These are phyloP conservation scores for Paracoccidioides lutzii DNA, from an alignment of 2,329 filamentous ascomycete species.

Conservation along the genomic window DNA sequence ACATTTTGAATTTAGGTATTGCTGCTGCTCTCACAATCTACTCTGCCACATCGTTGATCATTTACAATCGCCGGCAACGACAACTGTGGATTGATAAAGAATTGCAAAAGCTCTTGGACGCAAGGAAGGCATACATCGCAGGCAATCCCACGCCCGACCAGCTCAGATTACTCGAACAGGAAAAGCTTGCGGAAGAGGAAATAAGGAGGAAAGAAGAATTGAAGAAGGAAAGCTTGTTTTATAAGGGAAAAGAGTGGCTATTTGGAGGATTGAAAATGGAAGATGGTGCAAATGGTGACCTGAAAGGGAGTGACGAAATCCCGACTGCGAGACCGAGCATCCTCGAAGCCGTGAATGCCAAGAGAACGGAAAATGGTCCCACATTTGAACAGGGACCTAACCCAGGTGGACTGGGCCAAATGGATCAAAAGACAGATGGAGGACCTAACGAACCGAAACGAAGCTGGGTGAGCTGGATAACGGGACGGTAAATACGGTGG, in stretches of 20 bases:
- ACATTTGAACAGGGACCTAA: background rate
- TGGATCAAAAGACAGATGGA: background rate
- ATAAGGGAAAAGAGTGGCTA: slow-evolving; percentile 26
- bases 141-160: slow-evolving; percentile 30
- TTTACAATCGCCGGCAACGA: slow-evolving; percentile 54
- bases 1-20: slow-evolving; percentile 35
- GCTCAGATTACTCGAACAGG: slow-evolving; percentile 32
- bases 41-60: slow-evolving; percentile 52
- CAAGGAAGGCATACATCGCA: slow-evolving; percentile 29
- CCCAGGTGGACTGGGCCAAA: background rate
- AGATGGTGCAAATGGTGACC: slow-evolving; percentile 12
- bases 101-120: slow-evolving; percentile 29
- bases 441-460: slow-evolving; percentile 19
- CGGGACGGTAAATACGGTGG: slow-evolving; percentile 19
- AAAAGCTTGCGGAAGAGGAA: slow-evolving; percentile 31
- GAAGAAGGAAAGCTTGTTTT: slow-evolving; percentile 27
- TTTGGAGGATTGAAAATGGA: slow-evolving; percentile 28
- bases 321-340: slow-evolving; percentile 17
- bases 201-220: slow-evolving; percentile 28
- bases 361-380: slow-evolving; percentile 18
- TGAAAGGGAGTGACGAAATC: slow-evolving; percentile 6
- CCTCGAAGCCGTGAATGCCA: slow-evolving; percentile 25
- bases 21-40: slow-evolving; percentile 49
- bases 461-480: slow-evolving; percentile 30
- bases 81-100: slow-evolving; percentile 47